Conservation (phyloP, 164 flowering plant species). For the Paratinospora sagittata region DNA sequence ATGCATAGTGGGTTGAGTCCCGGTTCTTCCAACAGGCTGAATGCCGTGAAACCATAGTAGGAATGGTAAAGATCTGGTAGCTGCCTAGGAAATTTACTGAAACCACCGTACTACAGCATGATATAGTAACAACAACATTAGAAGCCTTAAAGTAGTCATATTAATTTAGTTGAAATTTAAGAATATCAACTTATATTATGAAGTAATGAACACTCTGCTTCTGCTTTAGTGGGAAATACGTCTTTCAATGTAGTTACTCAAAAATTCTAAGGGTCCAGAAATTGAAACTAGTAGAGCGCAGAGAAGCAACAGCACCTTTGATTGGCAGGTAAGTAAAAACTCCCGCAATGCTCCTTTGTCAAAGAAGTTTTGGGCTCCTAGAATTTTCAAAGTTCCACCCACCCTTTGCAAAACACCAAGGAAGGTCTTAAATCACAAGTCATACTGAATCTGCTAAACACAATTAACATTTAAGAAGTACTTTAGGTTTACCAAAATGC, state of each 20-base stretch:
- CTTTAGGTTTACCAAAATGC: constrained; percentile 75
- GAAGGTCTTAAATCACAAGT: constrained; percentile 7
- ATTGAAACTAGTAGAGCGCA: not conserved
- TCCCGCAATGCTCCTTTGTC: constrained; percentile 46
- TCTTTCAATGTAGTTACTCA: too few species aligned
- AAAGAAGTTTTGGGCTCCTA: constrained; percentile 59
- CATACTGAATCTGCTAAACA: not conserved
- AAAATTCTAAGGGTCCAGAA: not conserved
- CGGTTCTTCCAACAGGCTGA: constrained; percentile 76
- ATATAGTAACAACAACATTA: constrained; percentile 4
- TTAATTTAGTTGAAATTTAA: not conserved
- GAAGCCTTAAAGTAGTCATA: not conserved
- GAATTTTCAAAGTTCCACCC: constrained; percentile 64
- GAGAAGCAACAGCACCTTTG: constrained; percentile 40
- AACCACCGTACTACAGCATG: constrained; percentile 74
- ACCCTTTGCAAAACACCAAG: constrained; percentile 44
- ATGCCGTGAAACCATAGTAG: constrained; percentile 74
- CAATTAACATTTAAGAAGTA: not conserved
- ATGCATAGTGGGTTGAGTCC: constrained; percentile 47
- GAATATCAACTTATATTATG: not conserved
- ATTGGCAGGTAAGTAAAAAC: constrained; percentile 71
- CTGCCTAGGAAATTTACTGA: constrained; percentile 68
- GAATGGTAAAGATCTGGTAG: constrained; percentile 89
- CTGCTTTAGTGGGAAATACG: too few species aligned
- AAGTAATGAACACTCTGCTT: not conserved